These are phyloP conservation scores for Schizosaccharomyces lindneri DNA, from an alignment of 805 yeast species.

Conservation along the genomic window DNA sequence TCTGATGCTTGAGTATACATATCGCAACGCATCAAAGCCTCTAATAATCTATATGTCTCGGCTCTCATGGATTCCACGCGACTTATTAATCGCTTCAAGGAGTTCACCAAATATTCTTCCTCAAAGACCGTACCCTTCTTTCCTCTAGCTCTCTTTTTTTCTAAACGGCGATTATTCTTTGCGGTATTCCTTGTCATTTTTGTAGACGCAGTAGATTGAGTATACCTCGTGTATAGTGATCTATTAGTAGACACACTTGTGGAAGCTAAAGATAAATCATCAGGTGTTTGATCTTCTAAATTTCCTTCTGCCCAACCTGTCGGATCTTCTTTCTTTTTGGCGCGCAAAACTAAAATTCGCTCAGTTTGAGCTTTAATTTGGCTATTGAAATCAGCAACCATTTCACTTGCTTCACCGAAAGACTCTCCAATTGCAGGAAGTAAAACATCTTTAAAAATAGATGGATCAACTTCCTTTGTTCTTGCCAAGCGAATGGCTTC, in stretches of 20 bases:
- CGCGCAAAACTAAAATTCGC: slow-evolving; percentile 63
- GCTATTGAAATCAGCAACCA: slow-evolving; percentile 75
- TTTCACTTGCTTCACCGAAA: slow-evolving; percentile 64
- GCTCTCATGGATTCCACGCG: slow-evolving; percentile 47
- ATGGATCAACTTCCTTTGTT: slow-evolving; percentile 16
- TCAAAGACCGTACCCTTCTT: slow-evolving; percentile 94
- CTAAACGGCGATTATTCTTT: slow-evolving; percentile 83
- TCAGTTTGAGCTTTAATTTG: slow-evolving; percentile 64
- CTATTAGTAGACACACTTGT: slow-evolving; percentile 42
- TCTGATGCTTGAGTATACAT: slow-evolving; percentile 62
- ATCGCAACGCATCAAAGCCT: slow-evolving; percentile 45
- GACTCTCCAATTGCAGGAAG: slow-evolving; percentile 67
- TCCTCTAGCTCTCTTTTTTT: slow-evolving; percentile 85
- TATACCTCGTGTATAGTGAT: slow-evolving; percentile 81
- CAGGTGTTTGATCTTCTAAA: slow-evolving; percentile 30
- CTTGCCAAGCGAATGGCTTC: slow-evolving; percentile 47
- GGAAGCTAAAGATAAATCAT: slow-evolving; percentile 82
- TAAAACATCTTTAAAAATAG: slow-evolving; percentile 28
- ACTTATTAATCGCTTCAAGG: slow-evolving; percentile 69
- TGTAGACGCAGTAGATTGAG: slow-evolving; percentile 84
- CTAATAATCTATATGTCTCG: slow-evolving; percentile 52
- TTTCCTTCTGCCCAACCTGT: slow-evolving; percentile 56
- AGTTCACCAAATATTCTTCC: slow-evolving; percentile 75
- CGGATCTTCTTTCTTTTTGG: slow-evolving; percentile 65
- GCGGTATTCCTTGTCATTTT: slow-evolving; percentile 85